Evolutionary conservation across 1,139 yeast species (phyloP).

Genomic region (Blastobotrys illinoisensis): DNA sequence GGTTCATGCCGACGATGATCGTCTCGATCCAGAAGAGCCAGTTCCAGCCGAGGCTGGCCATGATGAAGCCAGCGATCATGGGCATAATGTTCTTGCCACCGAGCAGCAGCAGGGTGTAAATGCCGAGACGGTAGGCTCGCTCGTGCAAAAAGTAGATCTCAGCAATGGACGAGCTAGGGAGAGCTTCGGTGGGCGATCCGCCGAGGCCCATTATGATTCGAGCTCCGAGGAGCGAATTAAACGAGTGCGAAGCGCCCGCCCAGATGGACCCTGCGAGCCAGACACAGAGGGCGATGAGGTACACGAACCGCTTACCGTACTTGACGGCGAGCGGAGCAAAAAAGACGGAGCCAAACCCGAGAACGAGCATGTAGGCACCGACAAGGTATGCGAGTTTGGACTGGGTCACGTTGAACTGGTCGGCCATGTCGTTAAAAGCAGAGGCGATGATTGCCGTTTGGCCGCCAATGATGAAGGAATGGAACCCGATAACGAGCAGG

Average conservation of each 20-base stretch:
- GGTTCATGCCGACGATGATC: constrained; percentile 46
- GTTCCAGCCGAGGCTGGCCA: constrained; percentile 46
- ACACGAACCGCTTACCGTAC: constrained; percentile 55
- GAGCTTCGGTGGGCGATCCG: constrained; percentile 56
- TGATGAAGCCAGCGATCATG: constrained; percentile 49
- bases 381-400: constrained; percentile 49
- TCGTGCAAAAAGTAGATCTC: constrained; percentile 62
- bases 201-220: constrained; percentile 56
- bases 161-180: constrained; percentile 58
- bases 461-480: constrained; percentile 58
- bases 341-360: constrained; percentile 54
- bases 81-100: constrained; percentile 63
- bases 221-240: constrained; percentile 51
- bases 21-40: constrained; percentile 61
- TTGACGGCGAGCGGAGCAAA: constrained; percentile 56
- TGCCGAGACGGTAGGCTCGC: constrained; percentile 58
- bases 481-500: constrained; percentile 49
- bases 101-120: constrained; percentile 53
- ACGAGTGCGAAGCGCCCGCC: constrained; percentile 47
- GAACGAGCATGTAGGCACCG: constrained; percentile 55
- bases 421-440: constrained; percentile 42
- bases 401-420: constrained; percentile 42
- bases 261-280: constrained; percentile 52
- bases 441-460: constrained; percentile 59
- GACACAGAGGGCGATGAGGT: constrained; percentile 44